Evolutionary conservation across 2,329 filamentous ascomycete species (phyloP), one percentile per base, ranked within the genome.

Genomic region (Alternaria triticimaculans): DNA sequence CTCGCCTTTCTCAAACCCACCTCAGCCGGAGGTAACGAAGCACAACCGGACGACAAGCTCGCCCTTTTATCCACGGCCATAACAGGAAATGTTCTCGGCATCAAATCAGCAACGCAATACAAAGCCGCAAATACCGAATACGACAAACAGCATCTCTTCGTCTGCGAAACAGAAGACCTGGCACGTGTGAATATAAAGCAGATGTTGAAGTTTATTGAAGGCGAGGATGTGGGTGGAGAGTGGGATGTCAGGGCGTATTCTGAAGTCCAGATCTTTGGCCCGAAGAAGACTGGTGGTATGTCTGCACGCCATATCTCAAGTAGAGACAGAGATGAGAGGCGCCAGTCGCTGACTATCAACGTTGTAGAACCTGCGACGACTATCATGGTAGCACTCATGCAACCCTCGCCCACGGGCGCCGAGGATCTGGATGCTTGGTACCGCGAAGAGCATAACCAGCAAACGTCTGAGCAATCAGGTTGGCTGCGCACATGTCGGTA

Each of bases 391-490:
- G 76, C 75, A 5, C 72, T 72, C 15, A 75, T 79, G 69, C 68
- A 77, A 41, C 73, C 75, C 3, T 20, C 56, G 5, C 51, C 66
- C 5, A 70, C 68, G 7, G 67, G 68, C 3, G 75, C 71, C 15
- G 60, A 43, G 5, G 72, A 78, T 9, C 60, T 78, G 6, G 74
- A 77, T 30, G 65, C 65, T 6, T 77, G 76, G 75, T 78, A 78
- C 48, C 64, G 73, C 6, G 62, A 76, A 23, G 76, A 79, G 45
- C 75, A 78, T 48, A 76, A 78, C 14, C 62, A 76, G 51, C 73
- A 78, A 43, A 77, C 78, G 71, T 74, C 71, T 5, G 58, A 72
- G 41, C 62, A 79, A 57, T 72, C 72, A 2, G 74, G 72, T 5
- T 76, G 69, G 66, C 65, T 66, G 20, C 72, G 75, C 4, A 73